phyloP scores from a whole-genome alignment of 345 rosid genomes.

The Gossypium bickii region DNA sequence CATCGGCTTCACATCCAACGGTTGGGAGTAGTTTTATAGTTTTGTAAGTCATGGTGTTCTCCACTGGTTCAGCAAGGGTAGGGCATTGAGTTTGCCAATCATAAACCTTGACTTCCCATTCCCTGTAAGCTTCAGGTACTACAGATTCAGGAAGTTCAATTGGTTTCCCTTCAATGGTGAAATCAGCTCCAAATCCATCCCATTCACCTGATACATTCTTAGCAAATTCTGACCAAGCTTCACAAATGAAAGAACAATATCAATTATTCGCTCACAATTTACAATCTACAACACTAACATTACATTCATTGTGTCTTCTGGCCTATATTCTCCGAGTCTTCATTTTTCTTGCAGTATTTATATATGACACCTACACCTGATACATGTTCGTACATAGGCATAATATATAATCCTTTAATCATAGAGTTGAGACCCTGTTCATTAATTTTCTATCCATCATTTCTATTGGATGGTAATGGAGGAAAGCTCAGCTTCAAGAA shows the following conservation, averaged over 20 bases:
- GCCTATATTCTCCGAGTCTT: background rate
- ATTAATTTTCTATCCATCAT: too few species aligned
- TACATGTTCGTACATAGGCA: background rate
- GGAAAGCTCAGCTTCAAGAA: too few species aligned
- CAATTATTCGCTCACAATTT: background rate
- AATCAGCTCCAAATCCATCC: constrained; percentile 96
- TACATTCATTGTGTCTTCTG: background rate
- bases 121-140: constrained; percentile 89
- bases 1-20: constrained; percentile 98
- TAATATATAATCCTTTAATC: background rate
- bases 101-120: constrained; percentile 92
- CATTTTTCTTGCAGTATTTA: background rate
- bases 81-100: constrained; percentile 99
- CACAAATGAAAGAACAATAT: background rate
- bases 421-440: background rate
- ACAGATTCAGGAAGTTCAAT: constrained; percentile 76
- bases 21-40: constrained; percentile 85
- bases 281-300: constrained; percentile 9
- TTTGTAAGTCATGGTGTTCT: constrained; percentile 43
- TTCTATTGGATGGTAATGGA: too few species aligned
- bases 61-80: constrained; percentile 57
- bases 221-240: constrained; percentile 76
- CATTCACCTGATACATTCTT: constrained; percentile 81
- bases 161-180: constrained; percentile 60
- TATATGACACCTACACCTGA: background rate